These are phyloP conservation scores for Puya raimondii DNA, from an alignment of 176 grass and related monocot species.

Conservation along the genomic window DNA sequence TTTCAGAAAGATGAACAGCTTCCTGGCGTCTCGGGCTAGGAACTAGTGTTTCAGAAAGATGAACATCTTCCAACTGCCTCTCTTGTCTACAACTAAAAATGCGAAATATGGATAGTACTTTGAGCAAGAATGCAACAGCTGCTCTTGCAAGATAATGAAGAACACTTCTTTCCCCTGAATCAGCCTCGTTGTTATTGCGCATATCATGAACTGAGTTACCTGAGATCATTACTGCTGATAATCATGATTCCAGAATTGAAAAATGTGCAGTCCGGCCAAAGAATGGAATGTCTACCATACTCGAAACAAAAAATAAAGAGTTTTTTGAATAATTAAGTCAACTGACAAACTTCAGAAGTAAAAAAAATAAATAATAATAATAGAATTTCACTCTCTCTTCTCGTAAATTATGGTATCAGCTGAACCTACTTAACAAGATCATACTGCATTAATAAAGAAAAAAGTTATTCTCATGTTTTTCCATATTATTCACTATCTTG, in stretches of 20 bases:
- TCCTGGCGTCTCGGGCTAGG: conserved; percentile 15
- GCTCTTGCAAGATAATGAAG: conserved; percentile 29
- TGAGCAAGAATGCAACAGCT: conserved; percentile 46
- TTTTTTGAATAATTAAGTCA: too few species aligned
- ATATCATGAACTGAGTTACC: conserved; percentile 23
- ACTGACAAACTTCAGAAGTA: too few species aligned
- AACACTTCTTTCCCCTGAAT: conserved; percentile 21
- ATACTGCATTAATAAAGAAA: too few species aligned
- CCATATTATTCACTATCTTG: too few species aligned
- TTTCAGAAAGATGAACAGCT: conserved; percentile 4
- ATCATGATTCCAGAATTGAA: conserved; percentile 3
- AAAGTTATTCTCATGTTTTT: too few species aligned
- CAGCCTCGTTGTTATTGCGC: conserved; percentile 12
- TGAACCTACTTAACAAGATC: too few species aligned
- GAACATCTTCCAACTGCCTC: conserved; percentile 32
- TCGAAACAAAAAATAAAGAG: too few species aligned
- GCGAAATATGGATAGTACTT: conserved; percentile 42
- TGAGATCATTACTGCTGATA: conserved; percentile 25
- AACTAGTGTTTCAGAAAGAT: conserved; percentile 7
- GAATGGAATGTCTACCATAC: not conserved
- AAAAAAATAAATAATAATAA: too few species aligned
- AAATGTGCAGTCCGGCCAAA: not conserved
- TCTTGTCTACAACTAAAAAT: conserved; percentile 34
- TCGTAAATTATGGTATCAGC: too few species aligned
- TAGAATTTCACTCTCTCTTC: too few species aligned